Conservation (phyloP, 495 filamentous ascomycete genomes). For the Chaetomium fimeti region DNA sequence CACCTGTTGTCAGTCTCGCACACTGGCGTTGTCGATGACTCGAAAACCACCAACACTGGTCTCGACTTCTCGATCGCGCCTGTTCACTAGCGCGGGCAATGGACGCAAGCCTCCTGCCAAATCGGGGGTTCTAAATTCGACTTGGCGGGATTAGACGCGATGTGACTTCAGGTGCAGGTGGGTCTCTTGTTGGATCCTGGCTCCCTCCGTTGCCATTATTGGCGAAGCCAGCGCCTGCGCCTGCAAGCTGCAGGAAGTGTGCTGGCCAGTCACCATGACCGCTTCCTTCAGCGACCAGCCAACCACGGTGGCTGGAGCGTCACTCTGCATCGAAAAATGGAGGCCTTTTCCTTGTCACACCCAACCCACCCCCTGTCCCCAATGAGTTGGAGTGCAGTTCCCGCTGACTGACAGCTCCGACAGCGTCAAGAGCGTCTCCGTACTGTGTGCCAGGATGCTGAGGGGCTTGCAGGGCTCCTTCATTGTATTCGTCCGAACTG, state of each 20-base stretch:
- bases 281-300: slow-evolving; percentile 20
- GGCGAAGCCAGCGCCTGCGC: slow-evolving; percentile 38
- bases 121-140: slow-evolving; percentile 22
- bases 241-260: slow-evolving; percentile 31
- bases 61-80: background rate
- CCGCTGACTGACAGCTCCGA: too few species aligned
- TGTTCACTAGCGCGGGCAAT: slow-evolving; percentile 3
- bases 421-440: too few species aligned
- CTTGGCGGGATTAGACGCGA: slow-evolving; percentile 36
- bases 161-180: slow-evolving; percentile 36
- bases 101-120: slow-evolving; percentile 10
- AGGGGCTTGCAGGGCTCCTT: background rate
- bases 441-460: background rate
- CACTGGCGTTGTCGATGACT: background rate
- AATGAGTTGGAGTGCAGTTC: background rate
- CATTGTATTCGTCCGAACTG: background rate
- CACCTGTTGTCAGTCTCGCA: background rate
- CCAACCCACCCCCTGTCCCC: background rate
- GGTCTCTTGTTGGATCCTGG: slow-evolving; percentile 14
- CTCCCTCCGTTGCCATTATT: slow-evolving; percentile 18
- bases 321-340: background rate
- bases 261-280: slow-evolving; percentile 18
- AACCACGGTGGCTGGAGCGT: slow-evolving; percentile 15
- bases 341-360: slow-evolving; percentile 3
- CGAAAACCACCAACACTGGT: background rate